Evolutionary conservation across 805 yeast species (phyloP), one percentile per base, ranked within the genome.

Genomic region (Kockiozyma suomiensis): DNA sequence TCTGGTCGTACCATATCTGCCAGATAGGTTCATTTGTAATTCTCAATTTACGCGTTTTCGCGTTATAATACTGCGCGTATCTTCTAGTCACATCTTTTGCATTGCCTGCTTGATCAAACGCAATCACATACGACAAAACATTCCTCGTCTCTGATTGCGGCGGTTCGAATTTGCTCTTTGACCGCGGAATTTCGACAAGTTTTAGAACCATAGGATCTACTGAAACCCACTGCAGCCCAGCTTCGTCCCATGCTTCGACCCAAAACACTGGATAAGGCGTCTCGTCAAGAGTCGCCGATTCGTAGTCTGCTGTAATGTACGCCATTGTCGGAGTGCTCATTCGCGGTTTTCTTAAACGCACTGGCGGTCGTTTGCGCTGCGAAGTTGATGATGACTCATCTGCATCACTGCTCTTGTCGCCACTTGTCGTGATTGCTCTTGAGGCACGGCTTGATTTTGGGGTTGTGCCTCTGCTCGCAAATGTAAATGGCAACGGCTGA

Each of bases 191-290:
- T 72, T 90, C 96, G 41, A 90, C 82, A 7, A 80, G 73, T 57
- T 82, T 73, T 57, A 85, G 80, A 30, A 86, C 85, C 0, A 86
- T 76, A 0, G 97, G 94, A 69, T 94, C 99, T 1, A 91, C 79
- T 1, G 96, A 83, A n/a, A 91, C 80, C 96, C 97, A 93, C 51
- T 79, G 82, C 59, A 84, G 80, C 4, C 83, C 74, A 59, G 80
- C 82, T 52, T 81, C 81, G 70, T 93, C 92, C 96, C 96, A 93
- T 0, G 88, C 97, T 71, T 94, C 99, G 23, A 85, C 85, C 99
- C 99, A 94, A 70, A 86, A 91, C 0, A 91, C 79, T 0, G 97
- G 97, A 68, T 77, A 86, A 7, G 62, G 58, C 23, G 66, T 47
- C 25, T 64, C 67, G 23, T 54, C 61, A 17, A 64, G 15, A n/a